These are phyloP conservation scores for Suillus spraguei DNA, from an alignment of 768 basidiomycete species.

Conservation along the genomic window DNA sequence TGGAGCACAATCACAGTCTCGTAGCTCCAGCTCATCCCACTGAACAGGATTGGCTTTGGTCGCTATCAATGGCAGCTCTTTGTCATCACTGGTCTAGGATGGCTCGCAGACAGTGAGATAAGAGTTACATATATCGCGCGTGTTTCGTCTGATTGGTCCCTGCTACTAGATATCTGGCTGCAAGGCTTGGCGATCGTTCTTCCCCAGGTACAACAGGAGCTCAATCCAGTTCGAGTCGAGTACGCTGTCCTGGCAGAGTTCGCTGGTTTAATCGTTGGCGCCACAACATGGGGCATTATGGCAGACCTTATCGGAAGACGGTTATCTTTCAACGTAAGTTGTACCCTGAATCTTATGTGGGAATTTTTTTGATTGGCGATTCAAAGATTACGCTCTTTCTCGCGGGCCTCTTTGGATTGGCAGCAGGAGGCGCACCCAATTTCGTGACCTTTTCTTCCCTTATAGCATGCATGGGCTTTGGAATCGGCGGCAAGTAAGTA, in stretches of 20 bases:
- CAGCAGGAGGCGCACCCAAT: conserved; percentile 47
- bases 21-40: conserved; percentile 10
- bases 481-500: conserved; percentile 53
- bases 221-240: conserved; percentile 45
- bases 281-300: conserved; percentile 49
- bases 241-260: conserved; percentile 50
- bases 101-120: conserved; percentile 50
- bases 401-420: conserved; percentile 51
- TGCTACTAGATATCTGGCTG: conserved; percentile 38
- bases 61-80: conserved; percentile 53
- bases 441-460: conserved; percentile 49
- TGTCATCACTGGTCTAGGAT: conserved; percentile 47
- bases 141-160: conserved; percentile 12
- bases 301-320: conserved; percentile 51
- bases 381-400: conserved; percentile 37
- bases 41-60: conserved; percentile 49
- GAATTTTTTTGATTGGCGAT: not conserved
- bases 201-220: conserved; percentile 43
- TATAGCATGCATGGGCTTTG: conserved; percentile 50
- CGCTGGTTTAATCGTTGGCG: conserved; percentile 51
- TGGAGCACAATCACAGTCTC: conserved; percentile 7
- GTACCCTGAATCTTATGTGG: not conserved
- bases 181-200: conserved; percentile 51
- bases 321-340: conserved; percentile 43
- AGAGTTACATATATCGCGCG: conserved; percentile 31